Base-by-base conservation (phyloP, 345 rosid genomes). In the Noccaea caerulescens region DNA sequence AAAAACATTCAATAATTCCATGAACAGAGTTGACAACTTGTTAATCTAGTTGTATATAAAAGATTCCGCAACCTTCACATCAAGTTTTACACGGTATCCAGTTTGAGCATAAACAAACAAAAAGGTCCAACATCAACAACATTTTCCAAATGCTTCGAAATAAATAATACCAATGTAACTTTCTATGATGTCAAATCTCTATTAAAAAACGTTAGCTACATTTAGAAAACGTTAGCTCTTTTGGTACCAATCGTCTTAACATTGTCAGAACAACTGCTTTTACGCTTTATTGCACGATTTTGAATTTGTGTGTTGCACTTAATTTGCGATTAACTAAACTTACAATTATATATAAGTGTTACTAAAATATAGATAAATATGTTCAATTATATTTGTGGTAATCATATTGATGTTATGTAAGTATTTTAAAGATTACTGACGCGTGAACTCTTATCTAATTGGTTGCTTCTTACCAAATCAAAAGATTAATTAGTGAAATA, bases 21-120 rank as follows among this genome's bases (percentile, higher is more conserved):
- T 41, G 51, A 37, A 58, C 47, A 73, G 71, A 73, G 72, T 65
- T 73, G 77, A 73, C 77, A 65, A 65, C 71, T 73, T 73, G 71
- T 66, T 73, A 39, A 64, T 47, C 77, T 64, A 73, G 59, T 73
- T 73, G 71, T 64, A 57, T 36, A 46, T 27, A 47, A 65, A 73
- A 46, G 66, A 73, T 73, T 73, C 66, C 52, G 4, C 57, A 57
- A 58, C 20, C 23, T 43, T 57, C 49, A 53, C 14, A 46, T 33
- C 4, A 9, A 53, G 20, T 33, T 34, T 6, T 5, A 72, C 58
- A 37, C 10, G 44, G 77, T 64, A 41, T 47, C 56, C 58, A 56
- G 33, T 27, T 64, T 37, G 27, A 72, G 36, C 51, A 47, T 46
- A 44, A 46, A 55, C 13, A 63, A 72, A 71, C 44, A 54, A 43